Base-by-base conservation (phyloP, 768 basidiomycete genomes). In the Pisolithus marmoratus region DNA sequence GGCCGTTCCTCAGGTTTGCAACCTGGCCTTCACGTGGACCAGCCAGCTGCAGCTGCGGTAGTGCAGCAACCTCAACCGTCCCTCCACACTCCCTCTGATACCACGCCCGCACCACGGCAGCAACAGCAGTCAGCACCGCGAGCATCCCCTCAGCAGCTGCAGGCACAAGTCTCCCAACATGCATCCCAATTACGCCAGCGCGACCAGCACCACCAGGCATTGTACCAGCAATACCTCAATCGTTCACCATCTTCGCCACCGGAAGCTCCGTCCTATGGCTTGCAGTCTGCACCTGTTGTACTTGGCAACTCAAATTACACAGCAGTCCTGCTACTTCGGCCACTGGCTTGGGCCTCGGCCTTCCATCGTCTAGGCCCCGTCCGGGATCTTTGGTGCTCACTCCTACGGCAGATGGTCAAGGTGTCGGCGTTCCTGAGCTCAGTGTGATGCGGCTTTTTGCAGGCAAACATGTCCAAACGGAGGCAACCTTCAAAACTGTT, bases 401-500 rank as follows among this genome's bases (percentile, higher is more conserved):
- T 3, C 75, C 81, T 12, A 70, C 78, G 36, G 66, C 80, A 23
- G 83, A 87, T 60, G 83, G 78, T 7, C 80, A 82, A 51, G 81
- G 81, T 2, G 71, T 78, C 0, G 74, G 74, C 7, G 81, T 89
- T 4, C 90, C 89, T 0, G 85, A 94, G 49, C 79, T 99, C 51
- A 96, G 87, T 60, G 96, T 99, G 55, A 85, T 99, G 47, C 89
- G 96, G 23, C 84, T 99, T 37, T 99, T 99, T 63, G 94, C 95
- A 0, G 96, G 95, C 26, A 83, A 87, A 58, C 79, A 90, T 58
- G 65, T 98, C 56, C 85, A 93, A 65, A 91, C 93, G 0, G 94
- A 98, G 60, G 92, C 94, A 2, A 96, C 95, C 5, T 99, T 99
- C 79, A 98, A 98, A 74, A 98, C 96, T 6, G 96, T 95, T 1